A percentile compares a stretch with the other conserved stretches of the same genome.
phyloP scores from a whole-genome alignment of 2,329 filamentous ascomycete species.

The Fusarium marasasianum region DNA sequence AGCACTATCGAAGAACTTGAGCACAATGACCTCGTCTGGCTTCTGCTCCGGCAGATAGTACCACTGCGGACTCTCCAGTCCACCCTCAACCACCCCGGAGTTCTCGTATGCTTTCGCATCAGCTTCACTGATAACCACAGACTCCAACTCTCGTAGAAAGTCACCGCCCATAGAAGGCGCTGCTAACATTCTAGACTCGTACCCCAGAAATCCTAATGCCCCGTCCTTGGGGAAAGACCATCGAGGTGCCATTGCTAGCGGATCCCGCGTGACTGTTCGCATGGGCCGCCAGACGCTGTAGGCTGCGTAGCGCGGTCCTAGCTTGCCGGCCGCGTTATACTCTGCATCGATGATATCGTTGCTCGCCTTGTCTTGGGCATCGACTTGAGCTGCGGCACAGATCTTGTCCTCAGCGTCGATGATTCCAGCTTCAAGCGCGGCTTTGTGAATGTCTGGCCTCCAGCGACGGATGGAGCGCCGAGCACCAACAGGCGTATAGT shows the following conservation, averaged over 20 bases:
- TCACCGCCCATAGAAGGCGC: neutral
- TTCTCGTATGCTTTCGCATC: neutral
- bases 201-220: neutral
- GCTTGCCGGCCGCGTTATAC: neutral
- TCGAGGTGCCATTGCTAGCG: neutral
- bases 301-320: neutral
- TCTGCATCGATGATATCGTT: neutral
- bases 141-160: neutral
- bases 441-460: neutral
- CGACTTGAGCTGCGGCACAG: neutral
- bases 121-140: neutral
- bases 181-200: neutral
- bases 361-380: neutral
- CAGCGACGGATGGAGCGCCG: neutral
- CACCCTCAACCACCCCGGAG: neutral
- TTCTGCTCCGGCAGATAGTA: neutral
- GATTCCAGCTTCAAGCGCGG: neutral
- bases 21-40: neutral
- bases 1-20: neutral
- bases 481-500: neutral
- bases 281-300: neutral
- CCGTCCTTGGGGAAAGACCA: neutral
- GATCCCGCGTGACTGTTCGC: neutral
- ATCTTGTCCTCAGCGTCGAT: neutral
- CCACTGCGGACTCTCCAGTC: neutral